phyloP scores from a whole-genome alignment of 108 stramenopile species.

The Licmophora abbreviata region DNA sequence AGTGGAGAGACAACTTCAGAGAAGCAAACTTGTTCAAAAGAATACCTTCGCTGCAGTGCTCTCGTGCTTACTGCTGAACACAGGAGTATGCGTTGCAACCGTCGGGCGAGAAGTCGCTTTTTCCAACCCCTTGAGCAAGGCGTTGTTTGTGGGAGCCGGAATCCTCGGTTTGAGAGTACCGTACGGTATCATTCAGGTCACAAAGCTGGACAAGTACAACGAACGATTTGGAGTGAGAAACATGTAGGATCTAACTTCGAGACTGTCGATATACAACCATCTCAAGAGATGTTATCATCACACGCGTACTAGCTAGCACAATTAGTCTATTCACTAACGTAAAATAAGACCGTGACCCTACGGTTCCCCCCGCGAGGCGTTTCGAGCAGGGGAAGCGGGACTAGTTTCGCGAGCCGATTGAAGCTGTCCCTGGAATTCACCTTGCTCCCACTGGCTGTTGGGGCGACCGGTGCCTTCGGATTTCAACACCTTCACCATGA shows the following conservation, averaged over 20 bases:
- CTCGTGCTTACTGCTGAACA: constrained; percentile 61
- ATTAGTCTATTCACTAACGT: too few species aligned
- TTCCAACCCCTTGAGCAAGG: constrained; percentile 28
- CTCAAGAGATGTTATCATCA: too few species aligned
- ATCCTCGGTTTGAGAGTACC: constrained; percentile 58
- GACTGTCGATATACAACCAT: too few species aligned
- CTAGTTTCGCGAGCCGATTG: too few species aligned
- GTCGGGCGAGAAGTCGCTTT: constrained; percentile 41
- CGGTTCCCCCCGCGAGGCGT: too few species aligned
- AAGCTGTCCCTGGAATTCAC: too few species aligned
- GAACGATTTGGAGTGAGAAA: constrained; percentile 66
- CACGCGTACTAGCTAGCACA: too few species aligned
- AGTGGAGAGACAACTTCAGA: constrained; percentile 79
- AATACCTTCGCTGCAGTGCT: constrained; percentile 72
- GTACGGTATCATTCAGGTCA: constrained; percentile 51
- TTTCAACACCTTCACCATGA: constrained; percentile 57
- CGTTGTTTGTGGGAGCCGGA: constrained; percentile 52
- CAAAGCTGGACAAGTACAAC: constrained; percentile 75
- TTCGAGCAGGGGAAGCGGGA: too few species aligned
- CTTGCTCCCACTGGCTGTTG: too few species aligned
- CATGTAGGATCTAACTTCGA: too few species aligned
- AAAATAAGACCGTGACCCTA: too few species aligned
- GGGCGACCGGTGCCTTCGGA: constrained; percentile 20
- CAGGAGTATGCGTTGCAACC: constrained; percentile 45
- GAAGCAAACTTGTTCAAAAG: constrained; percentile 75